A percentile compares a stretch with the other conserved stretches of the same genome.
These are phyloP conservation scores for Euphorbia celastroides DNA, from an alignment of 441 rosid genomes.

Conservation along the genomic window DNA sequence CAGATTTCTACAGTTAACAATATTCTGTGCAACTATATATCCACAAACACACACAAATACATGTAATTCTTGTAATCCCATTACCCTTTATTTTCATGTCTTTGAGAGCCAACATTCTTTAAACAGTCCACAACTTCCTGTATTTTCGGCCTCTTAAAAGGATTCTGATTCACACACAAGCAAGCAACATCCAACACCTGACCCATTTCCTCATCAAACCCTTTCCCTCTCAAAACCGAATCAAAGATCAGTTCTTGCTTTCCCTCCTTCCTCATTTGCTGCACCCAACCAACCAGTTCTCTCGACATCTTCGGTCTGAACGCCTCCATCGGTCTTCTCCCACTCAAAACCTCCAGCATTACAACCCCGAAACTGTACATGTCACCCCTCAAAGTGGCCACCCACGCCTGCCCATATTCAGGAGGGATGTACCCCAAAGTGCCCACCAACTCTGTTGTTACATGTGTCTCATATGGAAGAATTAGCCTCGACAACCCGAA, in stretches of 20 bases:
- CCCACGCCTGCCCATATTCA: conserved; percentile 43
- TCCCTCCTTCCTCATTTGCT: conserved; percentile 27
- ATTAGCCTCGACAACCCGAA: conserved; percentile 53
- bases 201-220: conserved; percentile 29
- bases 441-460: conserved; percentile 45
- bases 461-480: conserved; percentile 39
- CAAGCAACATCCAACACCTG: conserved; percentile 33
- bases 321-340: conserved; percentile 35
- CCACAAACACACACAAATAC: not conserved
- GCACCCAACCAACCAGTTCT: conserved; percentile 41
- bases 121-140: conserved; percentile 35
- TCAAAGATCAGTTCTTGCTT: conserved; percentile 26
- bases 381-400: conserved; percentile 44
- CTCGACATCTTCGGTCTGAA: conserved; percentile 36
- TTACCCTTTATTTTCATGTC: conserved; percentile 18
- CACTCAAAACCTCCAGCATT: conserved; percentile 41
- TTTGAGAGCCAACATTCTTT: conserved; percentile 18
- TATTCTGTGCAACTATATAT: conserved; percentile 12
- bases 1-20: conserved; percentile 3
- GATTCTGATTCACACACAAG: conserved; percentile 34
- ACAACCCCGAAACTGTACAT: too few relatives aligned
- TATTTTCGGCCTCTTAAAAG: conserved; percentile 38
- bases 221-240: conserved; percentile 24
- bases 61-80: not conserved
- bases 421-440: conserved; percentile 47